phyloP scores from a whole-genome alignment of 1,284 basidiomycete genomes.

The Marasmius tenuissimus region DNA sequence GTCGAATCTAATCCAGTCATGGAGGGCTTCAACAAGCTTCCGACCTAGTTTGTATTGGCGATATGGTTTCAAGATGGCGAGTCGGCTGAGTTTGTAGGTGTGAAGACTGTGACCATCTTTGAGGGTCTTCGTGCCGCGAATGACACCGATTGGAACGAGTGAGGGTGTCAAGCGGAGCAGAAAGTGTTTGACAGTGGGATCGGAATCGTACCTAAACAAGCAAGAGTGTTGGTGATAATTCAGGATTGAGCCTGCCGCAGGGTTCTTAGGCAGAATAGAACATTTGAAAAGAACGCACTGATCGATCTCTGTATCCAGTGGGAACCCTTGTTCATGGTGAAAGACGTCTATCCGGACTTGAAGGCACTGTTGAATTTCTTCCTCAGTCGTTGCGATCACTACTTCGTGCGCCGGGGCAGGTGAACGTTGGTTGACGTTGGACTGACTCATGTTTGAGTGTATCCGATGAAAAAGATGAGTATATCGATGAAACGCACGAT shows the following conservation, averaged over 20 bases:
- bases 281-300: slow-evolving; percentile 43
- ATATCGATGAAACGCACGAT: not conserved
- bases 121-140: slow-evolving; percentile 37
- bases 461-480: not conserved
- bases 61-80: slow-evolving; percentile 67
- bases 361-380: slow-evolving; percentile 55
- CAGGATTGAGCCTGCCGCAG: not conserved
- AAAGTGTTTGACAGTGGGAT: slow-evolving; percentile 65
- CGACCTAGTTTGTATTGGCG: slow-evolving; percentile 63
- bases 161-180: slow-evolving; percentile 65
- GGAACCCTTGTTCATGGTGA: slow-evolving; percentile 67
- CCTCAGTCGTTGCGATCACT: slow-evolving; percentile 40
- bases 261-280: too few species aligned
- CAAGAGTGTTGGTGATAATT: not conserved
- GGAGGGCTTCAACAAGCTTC: slow-evolving; percentile 59
- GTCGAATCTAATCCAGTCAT: slow-evolving; percentile 53
- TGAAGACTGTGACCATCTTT: not conserved
- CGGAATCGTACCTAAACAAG: slow-evolving; percentile 42
- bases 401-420: slow-evolving; percentile 52
- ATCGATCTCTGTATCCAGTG: slow-evolving; percentile 71
- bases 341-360: slow-evolving; percentile 70
- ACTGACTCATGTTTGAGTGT: not conserved
- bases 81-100: slow-evolving; percentile 45
- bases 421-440: slow-evolving; percentile 8
- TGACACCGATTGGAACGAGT: slow-evolving; percentile 64